These are phyloP conservation scores for Aspergillus texensis DNA, from an alignment of 2,329 filamentous ascomycete genomes.

Conservation along the genomic window DNA sequence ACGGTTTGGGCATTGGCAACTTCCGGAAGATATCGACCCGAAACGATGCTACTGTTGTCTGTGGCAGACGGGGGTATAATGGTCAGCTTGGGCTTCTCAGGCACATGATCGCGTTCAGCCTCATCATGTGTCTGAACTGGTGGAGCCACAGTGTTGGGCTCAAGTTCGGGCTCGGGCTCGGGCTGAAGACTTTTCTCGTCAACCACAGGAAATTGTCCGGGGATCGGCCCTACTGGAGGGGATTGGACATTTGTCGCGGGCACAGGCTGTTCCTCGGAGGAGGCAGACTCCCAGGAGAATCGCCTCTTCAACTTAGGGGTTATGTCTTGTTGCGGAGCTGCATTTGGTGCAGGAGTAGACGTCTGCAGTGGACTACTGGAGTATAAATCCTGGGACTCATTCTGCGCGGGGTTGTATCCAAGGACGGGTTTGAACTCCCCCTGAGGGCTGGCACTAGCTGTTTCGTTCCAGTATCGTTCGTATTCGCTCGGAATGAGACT, in stretches of 20 bases:
- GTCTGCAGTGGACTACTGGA: conserved; percentile 9
- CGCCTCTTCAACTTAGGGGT: conserved; percentile 38
- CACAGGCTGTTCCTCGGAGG: conserved; percentile 21
- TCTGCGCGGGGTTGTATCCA: conserved; percentile 13
- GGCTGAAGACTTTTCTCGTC: conserved; percentile 13
- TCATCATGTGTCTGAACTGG: conserved; percentile 10
- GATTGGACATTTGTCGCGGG: conserved; percentile 14
- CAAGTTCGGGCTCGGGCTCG: neutral
- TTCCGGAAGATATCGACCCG: conserved; percentile 16
- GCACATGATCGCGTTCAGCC: conserved; percentile 9
- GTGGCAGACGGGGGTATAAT: conserved; percentile 30
- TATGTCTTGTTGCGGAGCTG: conserved; percentile 16
- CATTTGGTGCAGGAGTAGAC: conserved; percentile 9
- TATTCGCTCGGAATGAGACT: conserved; percentile 41
- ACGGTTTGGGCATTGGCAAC: conserved; percentile 14
- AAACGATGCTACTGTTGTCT: conserved; percentile 21
- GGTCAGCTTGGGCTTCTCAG: conserved; percentile 35
- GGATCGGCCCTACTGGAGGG: conserved; percentile 13
- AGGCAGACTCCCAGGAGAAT: conserved; percentile 49
- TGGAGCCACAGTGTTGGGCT: conserved; percentile 2
- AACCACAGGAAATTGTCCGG: conserved; percentile 25
- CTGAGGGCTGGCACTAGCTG: conserved; percentile 20
- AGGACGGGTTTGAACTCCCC: conserved; percentile 18
- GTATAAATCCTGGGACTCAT: conserved; percentile 21
- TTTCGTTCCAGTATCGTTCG: conserved; percentile 41